Conservation (phyloP, 2,329 filamentous ascomycete genomes). For the Purpureocillium lavendulum region DNA sequence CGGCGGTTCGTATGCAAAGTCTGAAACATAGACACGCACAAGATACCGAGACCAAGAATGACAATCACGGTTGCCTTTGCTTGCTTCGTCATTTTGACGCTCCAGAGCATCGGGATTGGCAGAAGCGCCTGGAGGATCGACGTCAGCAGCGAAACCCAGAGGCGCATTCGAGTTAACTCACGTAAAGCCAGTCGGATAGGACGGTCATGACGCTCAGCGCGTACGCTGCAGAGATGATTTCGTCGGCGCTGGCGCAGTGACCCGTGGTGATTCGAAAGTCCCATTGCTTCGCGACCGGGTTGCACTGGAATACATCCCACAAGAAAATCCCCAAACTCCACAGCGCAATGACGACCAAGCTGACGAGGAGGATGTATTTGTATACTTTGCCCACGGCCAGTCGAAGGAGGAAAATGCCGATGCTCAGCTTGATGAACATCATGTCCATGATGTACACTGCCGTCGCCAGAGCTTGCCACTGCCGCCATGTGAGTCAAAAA, state of each 20-base stretch:
- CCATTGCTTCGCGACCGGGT: conserved; percentile 42
- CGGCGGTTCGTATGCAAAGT: neutral
- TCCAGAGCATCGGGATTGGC: conserved; percentile 47
- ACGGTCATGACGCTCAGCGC: conserved; percentile 44
- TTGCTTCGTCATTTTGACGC: conserved; percentile 42
- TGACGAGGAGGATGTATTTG: conserved; percentile 36
- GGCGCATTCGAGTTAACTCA: conserved; percentile 13
- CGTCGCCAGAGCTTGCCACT: conserved; percentile 44
- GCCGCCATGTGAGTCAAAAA: neutral
- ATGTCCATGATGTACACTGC: conserved; percentile 43
- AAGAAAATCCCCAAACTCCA: conserved; percentile 41
- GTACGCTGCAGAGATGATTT: conserved; percentile 40
- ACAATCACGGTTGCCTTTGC: conserved; percentile 42
- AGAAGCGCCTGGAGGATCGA: conserved; percentile 30
- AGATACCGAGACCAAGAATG: conserved; percentile 41
- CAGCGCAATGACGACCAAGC: conserved; percentile 35
- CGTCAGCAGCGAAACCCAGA: neutral
- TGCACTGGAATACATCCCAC: conserved; percentile 45
- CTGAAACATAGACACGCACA: conserved; percentile 28
- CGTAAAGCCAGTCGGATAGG: conserved; percentile 45
- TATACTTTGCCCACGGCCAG: conserved; percentile 37
- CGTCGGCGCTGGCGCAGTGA: conserved; percentile 32
- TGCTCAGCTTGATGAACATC: conserved; percentile 50
- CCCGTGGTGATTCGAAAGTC: conserved; percentile 36
- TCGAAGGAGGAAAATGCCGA: conserved; percentile 42